Conservation (phyloP, 148 eudicot species). For the Linanthus parryae region DNA sequence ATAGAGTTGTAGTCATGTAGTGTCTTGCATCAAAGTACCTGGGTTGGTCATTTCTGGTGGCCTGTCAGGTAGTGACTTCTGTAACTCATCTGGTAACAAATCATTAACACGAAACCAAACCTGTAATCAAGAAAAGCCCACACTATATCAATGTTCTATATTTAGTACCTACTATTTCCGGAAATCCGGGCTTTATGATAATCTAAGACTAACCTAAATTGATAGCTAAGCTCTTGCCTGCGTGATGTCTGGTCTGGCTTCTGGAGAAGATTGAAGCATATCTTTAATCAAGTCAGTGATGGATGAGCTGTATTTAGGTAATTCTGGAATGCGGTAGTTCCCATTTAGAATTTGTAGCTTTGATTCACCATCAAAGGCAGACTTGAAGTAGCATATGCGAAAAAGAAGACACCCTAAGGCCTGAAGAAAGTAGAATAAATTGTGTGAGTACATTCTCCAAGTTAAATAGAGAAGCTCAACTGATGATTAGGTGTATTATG, state of each 20-base stretch:
- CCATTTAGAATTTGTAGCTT: slow-evolving; percentile 95
- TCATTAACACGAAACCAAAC: slow-evolving; percentile 97
- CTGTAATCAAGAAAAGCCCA: slow-evolving; percentile 38
- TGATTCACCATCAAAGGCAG: slow-evolving; percentile 99
- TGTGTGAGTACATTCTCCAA: neutral
- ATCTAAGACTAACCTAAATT: slow-evolving; percentile 73
- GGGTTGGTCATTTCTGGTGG: slow-evolving; percentile 68
- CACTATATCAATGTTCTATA: too few species aligned
- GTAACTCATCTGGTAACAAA: slow-evolving; percentile 66
- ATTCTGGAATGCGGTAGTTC: slow-evolving; percentile 90
- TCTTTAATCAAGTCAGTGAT: slow-evolving; percentile 68
- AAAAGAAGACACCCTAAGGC: slow-evolving; percentile 96
- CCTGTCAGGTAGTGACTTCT: slow-evolving; percentile 85
- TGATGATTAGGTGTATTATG: too few species aligned
- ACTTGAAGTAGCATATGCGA: slow-evolving; percentile 93
- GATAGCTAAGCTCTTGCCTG: slow-evolving; percentile 97
- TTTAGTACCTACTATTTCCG: slow-evolving; percentile 30
- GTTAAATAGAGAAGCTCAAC: neutral
- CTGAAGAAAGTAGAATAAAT: too few species aligned
- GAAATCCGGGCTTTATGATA: slow-evolving; percentile 17
- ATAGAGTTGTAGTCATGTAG: too few species aligned
- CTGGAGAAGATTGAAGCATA: slow-evolving; percentile 92
- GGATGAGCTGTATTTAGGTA: slow-evolving; percentile 78
- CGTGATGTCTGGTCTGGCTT: slow-evolving; percentile 95
- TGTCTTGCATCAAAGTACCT: slow-evolving; percentile 29